A percentile compares a stretch with the other conserved stretches of the same genome.
These are phyloP conservation scores for Globisporangium cylindrosporum DNA, from an alignment of 352 stramenopile genomes.

Conservation along the genomic window DNA sequence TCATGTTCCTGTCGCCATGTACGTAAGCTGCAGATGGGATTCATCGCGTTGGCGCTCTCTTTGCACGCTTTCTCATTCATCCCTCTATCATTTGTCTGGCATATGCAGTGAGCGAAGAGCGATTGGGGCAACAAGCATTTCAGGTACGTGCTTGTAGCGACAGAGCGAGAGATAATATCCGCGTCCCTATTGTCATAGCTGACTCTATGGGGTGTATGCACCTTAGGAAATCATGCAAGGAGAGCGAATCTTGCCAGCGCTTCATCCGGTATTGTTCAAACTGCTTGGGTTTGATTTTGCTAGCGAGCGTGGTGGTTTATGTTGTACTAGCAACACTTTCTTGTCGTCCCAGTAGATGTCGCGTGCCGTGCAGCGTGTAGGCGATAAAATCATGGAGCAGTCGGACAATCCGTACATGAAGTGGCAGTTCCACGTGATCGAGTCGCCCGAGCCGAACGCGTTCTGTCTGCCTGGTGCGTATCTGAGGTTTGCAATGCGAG, in stretches of 20 bases:
- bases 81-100: background rate
- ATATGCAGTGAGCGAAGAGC: slow-evolving; percentile 35
- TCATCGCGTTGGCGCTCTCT: too few relatives aligned
- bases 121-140: slow-evolving; percentile 45
- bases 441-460: slow-evolving; percentile 63
- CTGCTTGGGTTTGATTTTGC: too few relatives aligned
- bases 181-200: background rate
- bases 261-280: slow-evolving; percentile 34
- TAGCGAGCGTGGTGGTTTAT: too few relatives aligned
- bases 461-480: slow-evolving; percentile 56
- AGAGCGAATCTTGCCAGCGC: slow-evolving; percentile 39
- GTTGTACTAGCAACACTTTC: background rate
- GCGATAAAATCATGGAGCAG: slow-evolving; percentile 46
- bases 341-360: slow-evolving; percentile 37
- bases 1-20: slow-evolving; percentile 68
- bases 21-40: background rate
- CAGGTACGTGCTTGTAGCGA: background rate
- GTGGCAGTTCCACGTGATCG: slow-evolving; percentile 72
- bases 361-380: slow-evolving; percentile 51
- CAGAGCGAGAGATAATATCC: background rate
- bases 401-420: slow-evolving; percentile 50
- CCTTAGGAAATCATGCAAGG: slow-evolving; percentile 36
- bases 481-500: background rate
- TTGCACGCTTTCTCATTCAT: too few relatives aligned
- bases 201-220: too few relatives aligned